Evolutionary conservation across 2,329 filamentous ascomycete species (phyloP).

Genomic region (Ophioceras dolichostomum): DNA sequence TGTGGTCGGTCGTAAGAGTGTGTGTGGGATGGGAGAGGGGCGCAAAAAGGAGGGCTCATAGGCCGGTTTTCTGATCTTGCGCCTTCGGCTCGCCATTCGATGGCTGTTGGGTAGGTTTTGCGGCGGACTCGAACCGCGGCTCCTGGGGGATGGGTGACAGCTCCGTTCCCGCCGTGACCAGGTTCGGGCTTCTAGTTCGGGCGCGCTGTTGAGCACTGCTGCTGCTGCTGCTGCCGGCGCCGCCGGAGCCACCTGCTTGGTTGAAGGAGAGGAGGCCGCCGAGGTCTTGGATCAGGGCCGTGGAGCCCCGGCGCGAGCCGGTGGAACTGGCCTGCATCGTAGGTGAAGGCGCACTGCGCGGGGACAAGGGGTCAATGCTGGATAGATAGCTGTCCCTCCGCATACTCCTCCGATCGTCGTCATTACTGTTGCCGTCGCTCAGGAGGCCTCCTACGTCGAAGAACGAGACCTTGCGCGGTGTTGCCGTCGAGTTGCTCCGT

Average conservation of each 20-base stretch:
- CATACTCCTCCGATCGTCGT: slow-evolving; percentile 9
- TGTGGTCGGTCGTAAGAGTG: no score
- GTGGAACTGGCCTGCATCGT: slow-evolving; percentile 29
- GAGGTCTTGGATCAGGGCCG: slow-evolving; percentile 45
- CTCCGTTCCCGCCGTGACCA: slow-evolving; percentile 24
- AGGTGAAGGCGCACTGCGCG: slow-evolving; percentile 22
- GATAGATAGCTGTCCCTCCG: slow-evolving; percentile 29
- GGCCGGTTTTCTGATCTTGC: no score
- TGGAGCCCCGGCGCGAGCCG: slow-evolving; percentile 40
- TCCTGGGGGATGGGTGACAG: slow-evolving; percentile 30
- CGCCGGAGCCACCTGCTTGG: background rate
- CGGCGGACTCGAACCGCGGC: slow-evolving; percentile 1
- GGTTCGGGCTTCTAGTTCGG: background rate
- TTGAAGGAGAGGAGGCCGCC: slow-evolving; percentile 36
- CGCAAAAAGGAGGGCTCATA: no score
- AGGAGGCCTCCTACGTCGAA: slow-evolving; percentile 76
- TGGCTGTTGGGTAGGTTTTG: no score
- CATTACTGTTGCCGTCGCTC: no score
- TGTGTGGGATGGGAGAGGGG: no score
- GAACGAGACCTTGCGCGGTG: slow-evolving; percentile 57
- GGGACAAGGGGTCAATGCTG: slow-evolving; percentile 14
- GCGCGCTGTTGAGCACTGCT: background rate
- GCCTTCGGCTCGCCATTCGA: no score
- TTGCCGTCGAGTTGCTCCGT: slow-evolving; percentile 26
- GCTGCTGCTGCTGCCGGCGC: background rate